phyloP scores from a whole-genome alignment of 192 early-diverging fungal species.

The Gaertneriomyces sp. region DNA sequence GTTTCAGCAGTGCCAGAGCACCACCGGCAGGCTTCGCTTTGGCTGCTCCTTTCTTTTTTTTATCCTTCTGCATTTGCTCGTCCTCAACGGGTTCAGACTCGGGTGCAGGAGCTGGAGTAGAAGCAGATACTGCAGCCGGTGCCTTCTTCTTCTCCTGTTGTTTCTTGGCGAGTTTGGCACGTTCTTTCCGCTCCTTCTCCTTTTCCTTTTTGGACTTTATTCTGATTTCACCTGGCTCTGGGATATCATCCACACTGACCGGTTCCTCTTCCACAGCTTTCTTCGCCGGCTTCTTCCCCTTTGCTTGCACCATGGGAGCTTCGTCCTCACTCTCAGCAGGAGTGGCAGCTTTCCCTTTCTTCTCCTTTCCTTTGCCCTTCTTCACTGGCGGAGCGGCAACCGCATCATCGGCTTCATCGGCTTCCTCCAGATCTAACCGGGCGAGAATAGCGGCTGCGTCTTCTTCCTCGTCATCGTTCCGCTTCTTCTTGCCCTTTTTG shows the following conservation, averaged over 20 bases:
- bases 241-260: slow-evolving; percentile 40
- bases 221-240: slow-evolving; percentile 41
- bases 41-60: slow-evolving; percentile 58
- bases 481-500: slow-evolving; percentile 38
- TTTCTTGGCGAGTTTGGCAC: slow-evolving; percentile 67
- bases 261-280: slow-evolving; percentile 19
- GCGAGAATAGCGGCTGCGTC: slow-evolving; percentile 51
- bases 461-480: slow-evolving; percentile 44
- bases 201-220: slow-evolving; percentile 86
- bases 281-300: slow-evolving; percentile 14
- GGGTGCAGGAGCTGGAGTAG: slow-evolving; percentile 5
- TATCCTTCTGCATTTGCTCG: slow-evolving; percentile 33
- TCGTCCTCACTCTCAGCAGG: slow-evolving; percentile 23
- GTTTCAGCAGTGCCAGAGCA: slow-evolving; percentile 36
- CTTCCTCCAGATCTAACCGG: slow-evolving; percentile 36
- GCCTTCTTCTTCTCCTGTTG: slow-evolving; percentile 46
- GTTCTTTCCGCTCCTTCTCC: slow-evolving; percentile 78
- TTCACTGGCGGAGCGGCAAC: slow-evolving; percentile 33
- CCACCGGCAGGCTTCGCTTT: slow-evolving; percentile 57
- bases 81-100: slow-evolving; percentile 48
- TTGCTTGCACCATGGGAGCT: slow-evolving; percentile 3
- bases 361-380: slow-evolving; percentile 49
- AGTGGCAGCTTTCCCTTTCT: slow-evolving; percentile 29
- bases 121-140: slow-evolving; percentile 15
- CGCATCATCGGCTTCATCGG: slow-evolving; percentile 5